These are phyloP conservation scores for Desmodesmus armatus DNA, from an alignment of 139 green algal species.

Conservation along the genomic window DNA sequence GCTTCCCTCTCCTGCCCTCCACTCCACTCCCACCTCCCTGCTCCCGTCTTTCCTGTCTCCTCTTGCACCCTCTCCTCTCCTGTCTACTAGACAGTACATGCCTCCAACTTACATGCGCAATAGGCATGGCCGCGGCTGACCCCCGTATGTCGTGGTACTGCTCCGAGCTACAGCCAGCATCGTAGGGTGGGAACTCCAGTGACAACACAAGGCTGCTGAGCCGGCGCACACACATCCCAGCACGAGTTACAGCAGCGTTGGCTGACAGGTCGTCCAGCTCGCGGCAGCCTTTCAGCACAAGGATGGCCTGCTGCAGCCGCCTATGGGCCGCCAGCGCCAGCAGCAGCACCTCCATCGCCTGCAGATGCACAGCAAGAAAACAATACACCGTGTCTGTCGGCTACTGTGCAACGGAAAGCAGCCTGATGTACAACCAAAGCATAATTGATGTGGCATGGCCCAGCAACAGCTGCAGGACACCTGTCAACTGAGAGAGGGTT, in stretches of 20 bases:
- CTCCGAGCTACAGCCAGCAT: neutral
- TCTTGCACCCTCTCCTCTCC: neutral
- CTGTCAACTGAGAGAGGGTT: neutral
- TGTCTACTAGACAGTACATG: neutral
- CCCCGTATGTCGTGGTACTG: neutral
- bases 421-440: neutral
- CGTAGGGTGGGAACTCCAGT: slow-evolving; percentile 24
- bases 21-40: neutral
- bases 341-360: slow-evolving; percentile 12
- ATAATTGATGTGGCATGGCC: neutral
- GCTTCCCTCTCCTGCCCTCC: neutral
- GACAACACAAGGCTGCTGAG: neutral
- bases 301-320: neutral
- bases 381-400: neutral
- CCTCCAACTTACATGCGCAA: neutral
- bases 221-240: neutral
- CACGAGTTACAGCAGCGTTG: neutral
- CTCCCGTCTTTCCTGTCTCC: neutral
- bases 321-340: slow-evolving; percentile 2
- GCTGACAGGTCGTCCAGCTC: neutral
- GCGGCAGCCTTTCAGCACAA: neutral
- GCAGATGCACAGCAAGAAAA: neutral
- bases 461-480: neutral
- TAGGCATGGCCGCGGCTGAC: neutral
- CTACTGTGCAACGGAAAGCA: neutral